Conservation (phyloP, 306 rosid species). For the Inga laurina region DNA sequence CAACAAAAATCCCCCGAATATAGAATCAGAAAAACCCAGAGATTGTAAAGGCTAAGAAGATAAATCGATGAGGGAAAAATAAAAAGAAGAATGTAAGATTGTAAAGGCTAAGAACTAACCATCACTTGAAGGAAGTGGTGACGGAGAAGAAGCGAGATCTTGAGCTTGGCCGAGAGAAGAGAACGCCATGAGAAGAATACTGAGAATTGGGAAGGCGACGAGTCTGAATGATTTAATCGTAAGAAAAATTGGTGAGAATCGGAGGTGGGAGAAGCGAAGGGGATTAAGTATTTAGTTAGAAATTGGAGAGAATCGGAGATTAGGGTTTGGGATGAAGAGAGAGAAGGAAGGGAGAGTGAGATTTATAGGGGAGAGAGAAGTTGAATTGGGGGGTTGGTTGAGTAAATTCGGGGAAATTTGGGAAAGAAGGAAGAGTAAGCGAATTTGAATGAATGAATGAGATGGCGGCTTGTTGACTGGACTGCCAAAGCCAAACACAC, state of each 20-base stretch:
- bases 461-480: not conserved
- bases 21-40: not conserved
- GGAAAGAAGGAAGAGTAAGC: not conserved
- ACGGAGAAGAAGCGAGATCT: conserved; percentile 42
- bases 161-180: conserved; percentile 35
- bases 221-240: conserved; percentile 33
- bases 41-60: not conserved
- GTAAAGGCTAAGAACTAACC: conserved; percentile 34
- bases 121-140: conserved; percentile 43
- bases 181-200: conserved; percentile 37
- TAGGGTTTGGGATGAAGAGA: not conserved
- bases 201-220: conserved; percentile 36
- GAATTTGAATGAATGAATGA: not conserved
- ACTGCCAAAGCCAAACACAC: too few relatives aligned
- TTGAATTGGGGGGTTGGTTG: not conserved
- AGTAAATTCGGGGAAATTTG: not conserved
- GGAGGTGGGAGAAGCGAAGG: not conserved
- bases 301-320: too few relatives aligned
- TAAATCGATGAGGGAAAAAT: not conserved
- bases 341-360: not conserved
- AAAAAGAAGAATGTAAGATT: not conserved
- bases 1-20: not conserved
- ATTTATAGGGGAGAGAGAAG: conserved; percentile 24
- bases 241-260: not conserved
- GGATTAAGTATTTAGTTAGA: too few relatives aligned